Evolutionary conservation across 345 rosid species (phyloP), one percentile per base, ranked within the genome.

Genomic region (Atalantia buxifolia): DNA sequence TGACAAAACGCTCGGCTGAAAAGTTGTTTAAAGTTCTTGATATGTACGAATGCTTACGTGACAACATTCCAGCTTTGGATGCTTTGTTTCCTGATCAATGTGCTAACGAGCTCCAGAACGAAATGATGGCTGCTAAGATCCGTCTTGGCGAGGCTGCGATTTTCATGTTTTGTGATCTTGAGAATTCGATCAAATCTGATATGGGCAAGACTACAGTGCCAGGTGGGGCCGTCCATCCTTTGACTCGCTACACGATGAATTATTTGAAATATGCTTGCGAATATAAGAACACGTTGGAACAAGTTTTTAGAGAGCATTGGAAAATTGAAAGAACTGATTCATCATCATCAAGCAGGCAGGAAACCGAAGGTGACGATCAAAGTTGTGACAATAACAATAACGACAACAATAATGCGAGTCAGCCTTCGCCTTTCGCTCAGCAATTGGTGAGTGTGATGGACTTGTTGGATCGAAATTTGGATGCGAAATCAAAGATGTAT

Each of bases 191-290:
- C 80, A 87, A 84, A 75, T 88, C 92, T 0, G 99, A 93, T 63
- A 83, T 91, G 0, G 92, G 88, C 28, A 93, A 86, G 78, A 93
- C 88, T 18, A 87, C 90, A 0, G 97, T 93, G 35, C 98, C 97
- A 0, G 97, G 97, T 16, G 99, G 98, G 0, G 97, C 98, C 0
- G 96, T 93, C 48, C 99, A 95, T 73, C 99, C 98, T 0, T 67
- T 92, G 36, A 91, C 99, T 10, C 92, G 98, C 77, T 95, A 95
- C 90, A 91, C 92, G 1, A 80, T 95, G 93, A 95, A 91, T 78
- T 95, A 93, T 73, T 86, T 95, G 27, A 89, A 89, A 76, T 86
- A 88, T 55, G 85, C 93, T 0, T 91, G 98, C 22, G 97, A 91
- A 74, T 93, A 95, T 80, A 93, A 85, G 66, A 87, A 83, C 40